These are phyloP conservation scores for Mucor mucedo DNA, from an alignment of 371 early-diverging fungal species.

Conservation along the genomic window DNA sequence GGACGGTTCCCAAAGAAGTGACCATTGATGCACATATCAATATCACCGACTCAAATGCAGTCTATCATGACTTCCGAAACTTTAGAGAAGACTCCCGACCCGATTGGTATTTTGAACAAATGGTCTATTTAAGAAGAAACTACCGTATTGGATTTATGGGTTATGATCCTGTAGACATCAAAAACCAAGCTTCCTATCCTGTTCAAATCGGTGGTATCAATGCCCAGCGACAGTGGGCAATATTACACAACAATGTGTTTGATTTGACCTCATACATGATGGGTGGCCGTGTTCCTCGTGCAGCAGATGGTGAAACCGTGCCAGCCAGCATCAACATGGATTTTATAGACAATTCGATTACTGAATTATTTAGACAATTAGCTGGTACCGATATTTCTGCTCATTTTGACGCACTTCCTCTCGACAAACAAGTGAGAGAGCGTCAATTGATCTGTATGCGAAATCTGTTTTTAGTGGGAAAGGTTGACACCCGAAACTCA, in stretches of 20 bases:
- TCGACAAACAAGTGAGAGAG: conserved; percentile 40
- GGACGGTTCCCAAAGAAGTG: conserved; percentile 42
- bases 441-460: conserved; percentile 74
- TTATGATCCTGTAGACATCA: conserved; percentile 46
- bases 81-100: conserved; percentile 49
- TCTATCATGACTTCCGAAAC: conserved; percentile 50
- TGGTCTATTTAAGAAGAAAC: conserved; percentile 55
- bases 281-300: conserved; percentile 29
- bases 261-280: conserved; percentile 62
- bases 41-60: conserved; percentile 47
- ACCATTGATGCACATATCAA: conserved; percentile 46
- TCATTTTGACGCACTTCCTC: conserved; percentile 58
- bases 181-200: conserved; percentile 41
- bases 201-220: conserved; percentile 35
- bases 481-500: conserved; percentile 86
- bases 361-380: conserved; percentile 66
- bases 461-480: conserved; percentile 85
- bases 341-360: conserved; percentile 65
- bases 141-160: conserved; percentile 58
- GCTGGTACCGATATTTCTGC: conserved; percentile 73
- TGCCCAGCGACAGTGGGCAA: conserved; percentile 45
- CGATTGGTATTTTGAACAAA: conserved; percentile 61
- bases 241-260: conserved; percentile 62
- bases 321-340: conserved; percentile 36
- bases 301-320: conserved; percentile 19